Base-by-base conservation (phyloP, 2,329 filamentous ascomycete genomes). In the Didymella sp. region DNA sequence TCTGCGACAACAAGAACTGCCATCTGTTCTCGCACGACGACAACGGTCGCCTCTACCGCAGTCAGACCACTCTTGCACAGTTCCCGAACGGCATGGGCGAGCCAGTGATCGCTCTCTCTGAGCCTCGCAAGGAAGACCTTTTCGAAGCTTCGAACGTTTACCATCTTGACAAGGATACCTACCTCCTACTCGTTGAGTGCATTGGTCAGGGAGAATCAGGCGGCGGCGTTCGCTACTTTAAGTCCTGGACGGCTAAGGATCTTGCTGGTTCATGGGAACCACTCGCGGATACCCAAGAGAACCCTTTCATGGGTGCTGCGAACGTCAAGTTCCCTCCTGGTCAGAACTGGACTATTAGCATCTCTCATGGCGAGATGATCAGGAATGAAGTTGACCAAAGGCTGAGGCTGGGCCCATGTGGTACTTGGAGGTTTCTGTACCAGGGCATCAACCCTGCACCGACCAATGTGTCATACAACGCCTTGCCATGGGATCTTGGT, bases 21-120 rank as follows among this genome's bases (percentile, higher is more conserved):
- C 71, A 78, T 56, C 70, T 79, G 22, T 79, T 77, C 69, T 77
- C 75, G 11, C 75, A 71, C 25, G 76, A 79, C 54, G 77, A 78
- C 62, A 79, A 78, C 49, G 77, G 76, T 6, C 73, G 73, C 9
- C 68, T 79, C 3, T 79, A 77, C 66, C 76, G 77, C 43, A 73
- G 72, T 13, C 64, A 75, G 47, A 79, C 77, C 0, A 30, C 70
- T 2, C 25, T 78, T 2, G 47, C 49, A 2, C 52, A 71, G 12
- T 79, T 78, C 44, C 77, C 77, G 0, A 59, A 58, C 12, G 75
- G 75, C 40, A 76, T 78, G 71, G 67, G 56, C 57, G 67, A 76
- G 22, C 68, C 76, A 6, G 73, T 76, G 21, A 74, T 79, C 37
- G 70, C 71, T 1, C 51, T 78, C 70, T 35, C 51, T 62, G 13